Evolutionary conservation across 2,329 filamentous ascomycete species (phyloP), one percentile per base, ranked within the genome.

Genomic region (Gnomoniopsis smithogilvyi): DNA sequence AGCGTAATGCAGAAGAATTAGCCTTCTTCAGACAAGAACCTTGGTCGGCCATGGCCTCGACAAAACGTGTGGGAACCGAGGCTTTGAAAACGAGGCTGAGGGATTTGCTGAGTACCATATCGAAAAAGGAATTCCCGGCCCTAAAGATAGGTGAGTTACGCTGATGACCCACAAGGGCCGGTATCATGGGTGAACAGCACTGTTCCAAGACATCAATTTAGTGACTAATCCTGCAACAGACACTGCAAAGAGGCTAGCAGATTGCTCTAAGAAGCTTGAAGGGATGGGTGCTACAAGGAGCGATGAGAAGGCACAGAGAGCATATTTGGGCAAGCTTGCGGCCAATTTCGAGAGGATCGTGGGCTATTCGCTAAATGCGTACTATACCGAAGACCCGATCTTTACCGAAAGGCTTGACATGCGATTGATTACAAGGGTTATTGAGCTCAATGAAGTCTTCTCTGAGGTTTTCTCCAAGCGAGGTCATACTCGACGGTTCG

Each of bases 71-170:
- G 0, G 78, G 78, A 0, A 72, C 75, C 0, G 62, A 52, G 0
- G 70, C 74, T 0, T 67, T 82, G 17, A 72, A 70, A 21, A 15
- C 10, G 0, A 70, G 74, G 0, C 66, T 81, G 0, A 67, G 68
- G 0, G 62, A 68, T 0, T 70, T 82, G 0, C 68, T 81, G 0
- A 67, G 71, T 30, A 71, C 77, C 0, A 69, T 78, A 0, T 75
- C 77, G 7, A 76, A 73, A 22, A 54, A 67, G 63, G 64, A 75
- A 54, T 71, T 77, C 1, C 73, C 74, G 0, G 68, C 71, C 10
- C 69, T 76, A 1, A 67, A 68, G 1, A 48, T 36, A 24, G 56
- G 56, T 59, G 8, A 14, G 56, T 50, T n/a, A n/a, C n/a, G n/a
- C n/a, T n/a, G n/a, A n/a, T n/a, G n/a, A n/a, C n/a, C n/a, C n/a